Base-by-base conservation (phyloP, 164 flowering plant species). In the Protea cynaroides region DNA sequence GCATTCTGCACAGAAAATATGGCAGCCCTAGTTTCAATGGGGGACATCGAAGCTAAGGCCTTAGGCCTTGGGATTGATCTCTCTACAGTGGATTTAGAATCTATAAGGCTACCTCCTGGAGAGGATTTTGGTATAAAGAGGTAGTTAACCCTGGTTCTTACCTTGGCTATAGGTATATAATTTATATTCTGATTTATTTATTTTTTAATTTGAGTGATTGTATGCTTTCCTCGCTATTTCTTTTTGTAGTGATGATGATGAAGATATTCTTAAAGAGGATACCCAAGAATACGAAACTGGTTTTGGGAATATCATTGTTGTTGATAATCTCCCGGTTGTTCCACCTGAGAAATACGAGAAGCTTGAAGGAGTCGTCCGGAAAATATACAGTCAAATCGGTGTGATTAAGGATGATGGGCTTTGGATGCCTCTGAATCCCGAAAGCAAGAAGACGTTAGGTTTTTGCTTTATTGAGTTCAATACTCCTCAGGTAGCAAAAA, bases 271-370 rank as follows among this genome's bases (percentile, higher is more conserved):
- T n/a, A 72, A 72, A 25, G 96, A 83, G 52, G 97, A 92, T 25
- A 40, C 60, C 8, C 17, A 75, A 71, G 96, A 89, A 22, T 83
- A 80, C 13, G 99, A 92, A 15, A 11, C 69, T 8, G 90, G 92
- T 0, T 79, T 81, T 36, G 88, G 85, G 1, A 89, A 86, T 64
- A 76, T 84, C 38, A 88, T 94, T 1, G 87, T 92, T 7, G 97
- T 89, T 9, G 99, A 92, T 63, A 85, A 94, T 65, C 76, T 92
- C 0, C 99, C 99, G 0, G 87, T 84, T n/a, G 97, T 92, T 58
- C 87, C 94, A 0, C 69, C 40, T 1, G 97, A 92, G 72, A 94
- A 94, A 58, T 92, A 75, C 36, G 92, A 88, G 68, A 94, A 92
- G 74, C 86, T 94, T 7, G 97, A 85, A 69, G 86, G 85, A 0